These are phyloP conservation scores for Tephrocybe sp. DNA, from an alignment of 768 basidiomycete genomes.

Conservation along the genomic window DNA sequence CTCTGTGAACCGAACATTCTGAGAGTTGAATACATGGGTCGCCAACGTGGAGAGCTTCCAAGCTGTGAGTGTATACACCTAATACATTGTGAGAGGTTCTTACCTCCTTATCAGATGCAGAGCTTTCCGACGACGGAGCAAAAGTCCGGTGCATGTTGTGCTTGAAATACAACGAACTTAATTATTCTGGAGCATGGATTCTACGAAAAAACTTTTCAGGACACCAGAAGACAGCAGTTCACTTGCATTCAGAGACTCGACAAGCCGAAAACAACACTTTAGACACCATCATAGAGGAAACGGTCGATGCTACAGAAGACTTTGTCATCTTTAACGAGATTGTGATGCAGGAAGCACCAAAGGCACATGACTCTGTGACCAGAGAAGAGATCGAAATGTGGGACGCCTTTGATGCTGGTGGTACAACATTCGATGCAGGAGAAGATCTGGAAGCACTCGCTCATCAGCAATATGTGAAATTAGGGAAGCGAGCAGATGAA, in stretches of 20 bases:
- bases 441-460: neutral
- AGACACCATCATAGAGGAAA: neutral
- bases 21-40: neutral
- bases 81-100: neutral
- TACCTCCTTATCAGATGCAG: neutral
- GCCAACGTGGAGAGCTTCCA: neutral
- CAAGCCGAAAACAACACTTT: neutral
- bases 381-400: constrained; percentile 7
- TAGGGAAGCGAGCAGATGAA: constrained; percentile 9
- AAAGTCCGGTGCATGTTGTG: constrained; percentile 4
- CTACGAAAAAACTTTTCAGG: neutral
- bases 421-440: constrained; percentile 4
- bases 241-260: neutral
- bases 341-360: neutral
- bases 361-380: neutral
- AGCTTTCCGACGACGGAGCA: constrained; percentile 5
- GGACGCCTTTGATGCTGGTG: constrained; percentile 2
- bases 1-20: too few species aligned
- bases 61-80: neutral
- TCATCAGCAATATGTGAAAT: neutral
- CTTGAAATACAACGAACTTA: neutral
- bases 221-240: constrained; percentile 1
- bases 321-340: constrained; percentile 2
- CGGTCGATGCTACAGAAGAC: neutral
- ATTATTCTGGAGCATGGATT: constrained; percentile 7